These are phyloP conservation scores for Nakaseomyces sp. DNA, from an alignment of 1,139 yeast genomes.

Conservation along the genomic window DNA sequence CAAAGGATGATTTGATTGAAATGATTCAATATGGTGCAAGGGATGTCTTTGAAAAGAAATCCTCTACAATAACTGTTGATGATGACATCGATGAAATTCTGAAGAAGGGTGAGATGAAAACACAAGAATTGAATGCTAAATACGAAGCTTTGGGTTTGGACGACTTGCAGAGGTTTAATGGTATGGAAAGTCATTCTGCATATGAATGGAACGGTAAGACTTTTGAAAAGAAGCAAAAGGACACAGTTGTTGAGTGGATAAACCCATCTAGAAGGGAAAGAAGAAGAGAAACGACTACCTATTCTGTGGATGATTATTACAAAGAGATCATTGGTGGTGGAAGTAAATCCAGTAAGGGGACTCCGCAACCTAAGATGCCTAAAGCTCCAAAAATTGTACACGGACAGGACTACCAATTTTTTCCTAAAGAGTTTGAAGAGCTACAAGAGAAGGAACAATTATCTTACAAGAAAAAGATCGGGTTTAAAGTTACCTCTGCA, in stretches of 20 bases:
- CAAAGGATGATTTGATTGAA: constrained; percentile 62
- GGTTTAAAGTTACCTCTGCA: constrained; percentile 57
- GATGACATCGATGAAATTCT: constrained; percentile 55
- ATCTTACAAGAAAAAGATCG: constrained; percentile 62
- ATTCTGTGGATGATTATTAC: constrained; percentile 80
- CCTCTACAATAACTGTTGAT: constrained; percentile 29
- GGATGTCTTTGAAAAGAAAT: constrained; percentile 41
- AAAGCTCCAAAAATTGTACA: constrained; percentile 65
- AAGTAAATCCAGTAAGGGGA: constrained; percentile 31
- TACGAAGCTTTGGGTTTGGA: constrained; percentile 61
- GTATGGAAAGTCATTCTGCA: constrained; percentile 64
- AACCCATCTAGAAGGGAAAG: constrained; percentile 87
- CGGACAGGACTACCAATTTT: constrained; percentile 85
- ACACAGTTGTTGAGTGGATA: constrained; percentile 58
- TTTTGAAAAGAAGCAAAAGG: constrained; percentile 60
- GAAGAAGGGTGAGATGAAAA: constrained; percentile 52
- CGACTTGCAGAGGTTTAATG: constrained; percentile 60
- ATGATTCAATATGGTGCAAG: constrained; percentile 80
- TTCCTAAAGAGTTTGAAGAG: constrained; percentile 53
- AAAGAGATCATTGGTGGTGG: constrained; percentile 49
- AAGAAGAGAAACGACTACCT: constrained; percentile 81
- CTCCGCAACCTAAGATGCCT: constrained; percentile 43
- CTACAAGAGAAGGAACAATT: constrained; percentile 73
- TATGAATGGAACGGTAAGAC: constrained; percentile 98
- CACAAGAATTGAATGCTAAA: constrained; percentile 52